phyloP scores from a whole-genome alignment of 345 rosid species.

The Linum lewisii region DNA sequence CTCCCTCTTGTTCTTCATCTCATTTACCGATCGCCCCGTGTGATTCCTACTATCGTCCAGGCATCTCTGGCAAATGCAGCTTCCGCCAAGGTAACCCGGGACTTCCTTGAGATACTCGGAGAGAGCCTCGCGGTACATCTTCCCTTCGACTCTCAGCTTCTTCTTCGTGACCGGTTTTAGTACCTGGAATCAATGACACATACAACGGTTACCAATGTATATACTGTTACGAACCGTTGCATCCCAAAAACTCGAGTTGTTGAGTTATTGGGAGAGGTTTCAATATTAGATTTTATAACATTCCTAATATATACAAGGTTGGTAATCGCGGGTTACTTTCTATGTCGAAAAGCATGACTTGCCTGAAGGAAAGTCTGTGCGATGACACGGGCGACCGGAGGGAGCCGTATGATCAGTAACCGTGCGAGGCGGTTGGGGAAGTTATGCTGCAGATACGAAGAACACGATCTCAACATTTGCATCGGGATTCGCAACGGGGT shows the following conservation, averaged over 20 bases:
- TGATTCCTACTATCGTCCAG: constrained; percentile 16
- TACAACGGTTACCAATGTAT: neutral
- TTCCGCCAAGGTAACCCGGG: constrained; percentile 80
- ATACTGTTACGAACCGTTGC: too few relatives aligned
- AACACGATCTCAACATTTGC: constrained; percentile 85
- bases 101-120: constrained; percentile 51
- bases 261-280: too few relatives aligned
- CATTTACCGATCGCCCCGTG: constrained; percentile 15
- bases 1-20: constrained; percentile 12
- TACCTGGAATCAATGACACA: constrained; percentile 36
- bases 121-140: constrained; percentile 43
- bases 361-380: constrained; percentile 85
- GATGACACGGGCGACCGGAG: constrained; percentile 79
- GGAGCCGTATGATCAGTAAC: constrained; percentile 77
- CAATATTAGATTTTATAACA: too few relatives aligned
- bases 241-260: too few relatives aligned
- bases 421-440: constrained; percentile 79
- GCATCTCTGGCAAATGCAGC: constrained; percentile 63
- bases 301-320: too few relatives aligned
- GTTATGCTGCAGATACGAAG: constrained; percentile 78
- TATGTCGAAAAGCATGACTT: constrained; percentile 9
- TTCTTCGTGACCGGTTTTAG: constrained; percentile 71
- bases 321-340: too few relatives aligned
- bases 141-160: constrained; percentile 82
- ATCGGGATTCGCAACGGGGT: constrained; percentile 78